Evolutionary conservation across 306 rosid species (phyloP), one percentile per base, ranked within the genome.

Genomic region (Prunus persica): DNA sequence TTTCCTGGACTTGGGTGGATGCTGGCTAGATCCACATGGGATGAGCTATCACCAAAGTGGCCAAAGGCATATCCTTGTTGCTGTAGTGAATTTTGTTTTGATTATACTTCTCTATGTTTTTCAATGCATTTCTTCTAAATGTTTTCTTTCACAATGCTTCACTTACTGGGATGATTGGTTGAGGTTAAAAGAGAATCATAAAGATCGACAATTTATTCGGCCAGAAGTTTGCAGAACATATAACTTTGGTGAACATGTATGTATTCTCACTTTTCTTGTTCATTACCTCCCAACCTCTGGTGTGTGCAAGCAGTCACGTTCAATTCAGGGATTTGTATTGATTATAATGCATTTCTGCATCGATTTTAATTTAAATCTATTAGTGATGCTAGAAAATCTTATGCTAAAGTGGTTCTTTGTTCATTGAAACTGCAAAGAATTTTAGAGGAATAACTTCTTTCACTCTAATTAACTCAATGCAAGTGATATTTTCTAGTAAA

Each of bases 81-180:
- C 55, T 88, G 74, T 57, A 67, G 78, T 81, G 47, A 32, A 51
- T 69, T 67, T 79, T 84, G 20, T 76, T 51, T 76, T 73, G 72
- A 27, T 72, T 43, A 69, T 75, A 10, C 73, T 75, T 61, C 32
- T 75, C 50, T 66, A 22, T 72, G 67, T 28, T 76, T 72, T 81
- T 52, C 78, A 72, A 51, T 72, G 61, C 41, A 11, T 78, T 69
- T 76, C 57, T n/a, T 67, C 51, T 32, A 30, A 63, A 78, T 57
- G 19, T 86, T 90, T 88, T 84, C 97, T 86, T 94, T 95, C 87
- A 95, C 96, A 75, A 85, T 84, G 78, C 75, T 78, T 81, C 75
- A 95, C 97, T 75, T 95, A 95, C 84, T 95, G 98, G 98, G 98
- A 95, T 79, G 98, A 95, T 81, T 95, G 98, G 97, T 85, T 95